Base-by-base conservation (phyloP, 495 filamentous ascomycete genomes). In the Acidiella bohemica region DNA sequence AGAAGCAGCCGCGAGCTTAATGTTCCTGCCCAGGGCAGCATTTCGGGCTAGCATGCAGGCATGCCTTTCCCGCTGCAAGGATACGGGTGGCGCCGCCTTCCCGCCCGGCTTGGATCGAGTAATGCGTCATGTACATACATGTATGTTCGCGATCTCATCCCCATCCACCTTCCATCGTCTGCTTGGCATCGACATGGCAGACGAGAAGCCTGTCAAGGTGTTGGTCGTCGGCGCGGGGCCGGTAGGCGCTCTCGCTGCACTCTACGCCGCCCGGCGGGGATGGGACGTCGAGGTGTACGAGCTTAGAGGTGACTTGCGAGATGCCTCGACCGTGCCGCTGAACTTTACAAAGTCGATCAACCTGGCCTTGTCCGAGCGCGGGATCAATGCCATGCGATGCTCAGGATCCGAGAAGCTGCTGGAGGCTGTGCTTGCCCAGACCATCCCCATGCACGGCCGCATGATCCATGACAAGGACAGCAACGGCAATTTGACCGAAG, bases 261-360 rank as follows among this genome's bases (percentile, higher is more conserved):
- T 99, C 9, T 99, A 96, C 63, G 87, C 90, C 36, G 87, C 86
- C 1, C 69, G 76, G 44, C 66, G 85, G 53, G 87, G 84, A 24
- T 74, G 93, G 56, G 66, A 87, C 52, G 90, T 99, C 4, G 84
- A 95, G 55, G 68, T 99, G 41, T 99, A 96, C 61, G 90, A 99
- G 58, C 65, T 96, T 44, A 74, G 90, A 52, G 77, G 76, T 65
- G 90, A 95, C 67, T 76, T 95, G 31, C 78, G 92, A 22, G 73
- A 87, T 51, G 77, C 81, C 4, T 71, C 72, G 7, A 95, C 85
- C 0, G 77, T 76, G 9, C 87, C 90, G 0, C 67, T 95, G 38
- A 95, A 96, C 54, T 95, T 96, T 59, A 92, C 86, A 30, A 93
- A 83, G 59, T 96, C 92, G 11, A 99, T 99, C 67, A 99, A 96